Conservation (phyloP, 2,329 filamentous ascomycete species). For the Beauveria varroae region DNA sequence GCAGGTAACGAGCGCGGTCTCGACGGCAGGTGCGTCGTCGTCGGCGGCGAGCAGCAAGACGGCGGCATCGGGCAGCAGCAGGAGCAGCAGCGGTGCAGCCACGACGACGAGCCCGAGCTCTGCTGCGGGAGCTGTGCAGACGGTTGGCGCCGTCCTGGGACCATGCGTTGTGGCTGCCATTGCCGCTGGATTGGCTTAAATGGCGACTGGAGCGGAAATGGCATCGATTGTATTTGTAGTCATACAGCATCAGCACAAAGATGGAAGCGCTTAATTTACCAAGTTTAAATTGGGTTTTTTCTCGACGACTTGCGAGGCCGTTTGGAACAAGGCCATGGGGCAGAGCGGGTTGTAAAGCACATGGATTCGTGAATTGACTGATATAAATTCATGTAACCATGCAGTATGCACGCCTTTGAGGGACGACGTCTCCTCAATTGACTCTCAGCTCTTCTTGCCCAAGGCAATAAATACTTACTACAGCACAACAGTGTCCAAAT, state of each 20-base stretch:
- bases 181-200: neutral
- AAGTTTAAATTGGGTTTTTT: too few species aligned
- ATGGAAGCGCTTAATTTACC: too few species aligned
- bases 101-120: neutral
- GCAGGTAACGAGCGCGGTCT: neutral
- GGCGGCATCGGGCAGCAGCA: neutral
- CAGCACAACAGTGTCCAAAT: neutral
- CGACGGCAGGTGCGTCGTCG: neutral
- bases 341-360: too few species aligned
- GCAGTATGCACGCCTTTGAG: too few species aligned
- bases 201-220: neutral
- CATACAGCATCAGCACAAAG: neutral
- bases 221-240: neutral
- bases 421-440: too few species aligned
- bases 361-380: too few species aligned
- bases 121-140: neutral
- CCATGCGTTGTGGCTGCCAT: neutral
- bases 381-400: too few species aligned
- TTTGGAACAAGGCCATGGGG: too few species aligned
- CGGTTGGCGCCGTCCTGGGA: neutral
- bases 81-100: neutral
- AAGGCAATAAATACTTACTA: neutral
- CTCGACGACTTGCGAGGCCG: too few species aligned
- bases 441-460: neutral
- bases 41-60: neutral